Evolutionary conservation across 352 stramenopile genomes (phyloP).

Genomic region (Phytophthora fragariae): DNA sequence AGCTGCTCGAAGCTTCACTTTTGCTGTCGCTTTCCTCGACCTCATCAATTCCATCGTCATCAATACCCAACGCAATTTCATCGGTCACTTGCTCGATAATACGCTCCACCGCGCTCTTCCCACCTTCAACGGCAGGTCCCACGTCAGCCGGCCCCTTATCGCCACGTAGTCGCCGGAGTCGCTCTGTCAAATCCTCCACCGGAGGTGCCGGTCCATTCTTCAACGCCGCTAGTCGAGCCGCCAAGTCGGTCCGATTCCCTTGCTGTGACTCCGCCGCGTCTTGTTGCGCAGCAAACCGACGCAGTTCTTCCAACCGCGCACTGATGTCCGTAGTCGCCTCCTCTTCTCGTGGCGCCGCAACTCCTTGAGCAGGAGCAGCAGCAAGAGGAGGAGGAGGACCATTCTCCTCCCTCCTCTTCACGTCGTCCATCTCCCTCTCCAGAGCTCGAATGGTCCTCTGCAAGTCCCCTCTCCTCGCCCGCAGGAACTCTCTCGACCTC

Average conservation of each 20-base stretch:
- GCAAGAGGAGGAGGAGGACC: background rate
- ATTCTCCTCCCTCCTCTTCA: background rate
- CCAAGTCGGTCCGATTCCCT: slow-evolving; percentile 34
- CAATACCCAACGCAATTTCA: slow-evolving; percentile 65
- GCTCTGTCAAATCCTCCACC: slow-evolving; percentile 41
- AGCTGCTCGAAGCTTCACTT: slow-evolving; percentile 26
- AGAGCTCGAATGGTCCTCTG: slow-evolving; percentile 41
- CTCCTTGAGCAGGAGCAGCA: background rate
- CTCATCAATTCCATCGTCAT: slow-evolving; percentile 40
- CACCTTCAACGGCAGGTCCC: background rate
- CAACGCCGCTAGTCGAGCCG: slow-evolving; percentile 57
- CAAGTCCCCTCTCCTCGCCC: slow-evolving; percentile 38
- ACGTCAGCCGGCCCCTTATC: background rate
- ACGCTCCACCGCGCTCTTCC: slow-evolving; percentile 41
- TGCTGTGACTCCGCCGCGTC: slow-evolving; percentile 10
- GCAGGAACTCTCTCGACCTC: slow-evolving; percentile 48
- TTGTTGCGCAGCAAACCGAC: slow-evolving; percentile 45
- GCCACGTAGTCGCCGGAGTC: slow-evolving; percentile 50
- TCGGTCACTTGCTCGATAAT: slow-evolving; percentile 73
- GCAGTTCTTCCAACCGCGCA: slow-evolving; percentile 50
- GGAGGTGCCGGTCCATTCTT: slow-evolving; percentile 42
- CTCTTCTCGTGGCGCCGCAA: background rate
- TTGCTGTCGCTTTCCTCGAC: slow-evolving; percentile 28
- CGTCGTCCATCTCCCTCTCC: slow-evolving; percentile 3
- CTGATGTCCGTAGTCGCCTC: slow-evolving; percentile 37